Percentiles rank a stretch among this genome's conserved stretches.
phyloP scores from a whole-genome alignment of 2,329 filamentous ascomycete species.

The Fusarium floridanum region DNA sequence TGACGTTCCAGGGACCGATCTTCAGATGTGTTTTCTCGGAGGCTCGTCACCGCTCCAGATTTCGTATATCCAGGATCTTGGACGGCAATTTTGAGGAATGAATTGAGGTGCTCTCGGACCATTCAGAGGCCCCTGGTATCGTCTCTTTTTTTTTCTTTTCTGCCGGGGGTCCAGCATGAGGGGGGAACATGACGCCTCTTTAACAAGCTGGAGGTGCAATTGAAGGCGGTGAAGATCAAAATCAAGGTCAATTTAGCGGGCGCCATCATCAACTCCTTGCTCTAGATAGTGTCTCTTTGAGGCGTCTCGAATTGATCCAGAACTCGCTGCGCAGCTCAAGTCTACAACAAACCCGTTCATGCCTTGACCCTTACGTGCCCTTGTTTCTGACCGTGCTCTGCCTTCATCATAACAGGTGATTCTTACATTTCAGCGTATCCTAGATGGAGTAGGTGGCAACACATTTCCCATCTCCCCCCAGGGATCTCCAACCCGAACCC shows the following conservation, averaged over 20 bases:
- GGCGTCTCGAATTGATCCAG: constrained; percentile 24
- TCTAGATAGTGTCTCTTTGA: neutral
- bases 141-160: neutral
- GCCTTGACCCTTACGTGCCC: constrained; percentile 17
- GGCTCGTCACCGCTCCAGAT: constrained; percentile 34
- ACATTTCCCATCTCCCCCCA: constrained; percentile 4
- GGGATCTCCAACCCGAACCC: constrained; percentile 12
- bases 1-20: constrained; percentile 12
- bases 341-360: constrained; percentile 7
- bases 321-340: constrained; percentile 17
- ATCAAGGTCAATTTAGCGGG: constrained; percentile 21
- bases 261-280: constrained; percentile 10
- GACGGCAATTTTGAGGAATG: constrained; percentile 44
- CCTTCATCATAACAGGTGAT: constrained; percentile 40
- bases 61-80: constrained; percentile 34
- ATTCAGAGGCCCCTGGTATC: constrained; percentile 32
- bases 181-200: constrained; percentile 14
- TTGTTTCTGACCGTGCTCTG: constrained; percentile 27
- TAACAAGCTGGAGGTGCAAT: constrained; percentile 12
- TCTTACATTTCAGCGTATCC: constrained; percentile 39
- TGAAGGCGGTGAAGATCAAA: constrained; percentile 40
- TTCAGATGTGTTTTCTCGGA: neutral
- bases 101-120: constrained; percentile 23
- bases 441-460: constrained; percentile 39
- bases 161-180: constrained; percentile 19